These are phyloP conservation scores for Pichia sp. DNA, from an alignment of 1,139 yeast genomes.

Conservation along the genomic window DNA sequence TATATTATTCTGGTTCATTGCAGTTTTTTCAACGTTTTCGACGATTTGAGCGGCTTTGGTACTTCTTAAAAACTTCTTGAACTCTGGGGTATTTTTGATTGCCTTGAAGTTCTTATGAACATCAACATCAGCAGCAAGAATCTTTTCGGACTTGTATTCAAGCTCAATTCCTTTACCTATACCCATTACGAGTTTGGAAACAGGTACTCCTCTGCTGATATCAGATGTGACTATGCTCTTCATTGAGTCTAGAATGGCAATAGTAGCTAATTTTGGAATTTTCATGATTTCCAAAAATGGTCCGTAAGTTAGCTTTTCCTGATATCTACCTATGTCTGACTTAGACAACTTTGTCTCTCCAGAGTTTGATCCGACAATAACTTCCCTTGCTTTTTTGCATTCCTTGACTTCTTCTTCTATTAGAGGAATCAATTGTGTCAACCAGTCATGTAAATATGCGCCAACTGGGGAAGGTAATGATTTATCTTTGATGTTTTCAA, in stretches of 20 bases:
- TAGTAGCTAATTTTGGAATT: conserved; percentile 78
- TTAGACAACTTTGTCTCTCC: conserved; percentile 9
- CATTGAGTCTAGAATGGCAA: conserved; percentile 76
- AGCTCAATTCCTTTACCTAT: conserved; percentile 83
- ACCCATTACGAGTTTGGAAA: conserved; percentile 73
- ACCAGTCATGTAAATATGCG: conserved; percentile 75
- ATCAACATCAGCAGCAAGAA: conserved; percentile 55
- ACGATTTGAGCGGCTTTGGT: conserved; percentile 27
- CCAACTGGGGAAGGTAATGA: conserved; percentile 58
- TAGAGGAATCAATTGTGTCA: conserved; percentile 61
- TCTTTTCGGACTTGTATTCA: conserved; percentile 69
- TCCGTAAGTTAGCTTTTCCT: conserved; percentile 64
- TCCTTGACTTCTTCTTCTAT: conserved; percentile 60
- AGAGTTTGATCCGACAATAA: conserved; percentile 19
- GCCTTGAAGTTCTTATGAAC: conserved; percentile 36
- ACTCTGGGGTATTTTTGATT: conserved; percentile 36
- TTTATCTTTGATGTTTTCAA: conserved; percentile 56
- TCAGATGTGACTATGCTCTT: conserved; percentile 70
- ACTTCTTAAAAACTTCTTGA: conserved; percentile 41
- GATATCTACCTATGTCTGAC: conserved; percentile 31
- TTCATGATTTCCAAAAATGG: conserved; percentile 70
- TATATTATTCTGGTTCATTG: conserved; percentile 13
- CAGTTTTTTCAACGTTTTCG: conserved; percentile 23
- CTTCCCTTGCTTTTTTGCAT: conserved; percentile 39
- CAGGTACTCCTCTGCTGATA: conserved; percentile 76